Conservation (phyloP, 2,329 filamentous ascomycete species). For the Acephala macrosclerotiorum region DNA sequence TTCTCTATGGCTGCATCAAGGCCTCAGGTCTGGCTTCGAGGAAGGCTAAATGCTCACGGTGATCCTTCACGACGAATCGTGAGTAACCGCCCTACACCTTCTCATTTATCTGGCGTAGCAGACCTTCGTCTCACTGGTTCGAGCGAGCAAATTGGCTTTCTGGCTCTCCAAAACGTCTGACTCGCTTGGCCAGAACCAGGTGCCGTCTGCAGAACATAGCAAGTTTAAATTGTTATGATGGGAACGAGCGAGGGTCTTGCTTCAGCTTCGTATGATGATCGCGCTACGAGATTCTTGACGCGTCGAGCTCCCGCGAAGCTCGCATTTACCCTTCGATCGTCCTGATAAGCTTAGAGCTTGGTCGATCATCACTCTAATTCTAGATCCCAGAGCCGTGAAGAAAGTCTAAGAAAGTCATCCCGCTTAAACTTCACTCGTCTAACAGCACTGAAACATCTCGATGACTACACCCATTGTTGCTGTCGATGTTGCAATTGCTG, state of each 20-base stretch:
- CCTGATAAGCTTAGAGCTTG: slow-evolving; percentile 30
- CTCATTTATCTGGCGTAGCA: slow-evolving; percentile 26
- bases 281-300: slow-evolving; percentile 20
- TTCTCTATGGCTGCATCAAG: slow-evolving; percentile 5
- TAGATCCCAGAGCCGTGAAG: slow-evolving; percentile 3
- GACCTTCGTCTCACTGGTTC: slow-evolving; percentile 21
- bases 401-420: neutral
- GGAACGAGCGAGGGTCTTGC: slow-evolving; percentile 20
- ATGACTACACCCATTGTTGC: neutral
- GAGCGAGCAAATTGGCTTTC: slow-evolving; percentile 16
- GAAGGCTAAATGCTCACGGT: slow-evolving; percentile 22
- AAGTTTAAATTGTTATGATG: slow-evolving; percentile 21
- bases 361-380: slow-evolving; percentile 19
- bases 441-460: slow-evolving; percentile 15
- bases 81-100: slow-evolving; percentile 33
- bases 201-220: too few relatives aligned
- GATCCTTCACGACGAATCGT: slow-evolving; percentile 29
- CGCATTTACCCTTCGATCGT: slow-evolving; percentile 13
- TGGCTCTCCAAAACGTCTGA: slow-evolving; percentile 18
- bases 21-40: slow-evolving; percentile 23
- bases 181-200: slow-evolving; percentile 22
- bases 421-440: neutral
- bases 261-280: slow-evolving; percentile 32
- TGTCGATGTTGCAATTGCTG: neutral
- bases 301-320: slow-evolving; percentile 25